Evolutionary conservation across 148 eudicot species (phyloP), one percentile per base, ranked within the genome.

Genomic region (Diospyros lotus): DNA sequence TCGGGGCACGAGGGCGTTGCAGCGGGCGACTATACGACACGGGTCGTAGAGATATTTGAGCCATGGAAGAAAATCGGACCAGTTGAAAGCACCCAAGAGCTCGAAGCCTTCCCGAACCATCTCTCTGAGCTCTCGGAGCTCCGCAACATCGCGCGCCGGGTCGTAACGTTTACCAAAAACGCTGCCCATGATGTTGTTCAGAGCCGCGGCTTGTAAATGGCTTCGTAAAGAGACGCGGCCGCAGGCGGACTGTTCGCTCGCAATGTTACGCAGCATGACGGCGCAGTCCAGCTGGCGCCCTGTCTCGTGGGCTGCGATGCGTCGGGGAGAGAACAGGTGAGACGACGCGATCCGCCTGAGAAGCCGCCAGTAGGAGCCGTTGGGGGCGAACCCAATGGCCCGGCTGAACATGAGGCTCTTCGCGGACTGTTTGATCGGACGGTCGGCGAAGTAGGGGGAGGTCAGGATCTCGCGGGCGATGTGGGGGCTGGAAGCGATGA

Each of bases 371-470:
- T 90, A 86, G 11, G 89, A 5, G 0, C 95, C 95, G 62, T 78
- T 79, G 1, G 90, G 95, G 0, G 95, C 95, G 42, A 90, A 90
- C 8, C 95, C 95, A 2, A 90, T 88, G 81, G 95, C 95, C 53
- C 95, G 84, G 76, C 77, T 82, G 74, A 90, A 90, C 90, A 90
- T 88, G 66, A 90, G 90, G 15, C 39, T 60, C 64, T 71, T 79
- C 74, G 92, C 95, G 64, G 95, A 90, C 39, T 82, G 84, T 64
- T 90, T 90, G 60, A 90, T 71, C 0, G 95, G 95, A 8, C 95
- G 90, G 76, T 84, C 78, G 15, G 88, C 89, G 51, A 90, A 90
- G 72, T 82, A 77, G 0, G 89, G 85, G 1, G 90, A 88, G 55
- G 88, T 82, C 0, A 90, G 71, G 64, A 90, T 90, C 46, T 90